Conservation (phyloP, 164 flowering plant genomes). For the Stephania cephalantha region DNA sequence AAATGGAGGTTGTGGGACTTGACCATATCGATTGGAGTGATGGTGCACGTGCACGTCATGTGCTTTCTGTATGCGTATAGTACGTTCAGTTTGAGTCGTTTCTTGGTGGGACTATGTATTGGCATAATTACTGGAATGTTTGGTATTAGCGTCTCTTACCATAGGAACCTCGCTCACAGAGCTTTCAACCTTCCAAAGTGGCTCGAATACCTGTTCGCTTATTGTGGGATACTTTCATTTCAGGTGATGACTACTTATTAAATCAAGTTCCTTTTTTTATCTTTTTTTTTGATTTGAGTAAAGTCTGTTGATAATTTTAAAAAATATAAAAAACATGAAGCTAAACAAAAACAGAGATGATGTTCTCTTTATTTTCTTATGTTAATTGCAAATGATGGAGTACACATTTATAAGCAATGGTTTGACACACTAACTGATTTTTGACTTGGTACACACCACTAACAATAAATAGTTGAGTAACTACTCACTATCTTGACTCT, state of each 20-base stretch:
- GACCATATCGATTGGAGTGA: conserved; percentile 20
- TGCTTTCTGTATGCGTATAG: conserved; percentile 50
- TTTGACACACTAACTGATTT: no score
- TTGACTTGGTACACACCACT: no score
- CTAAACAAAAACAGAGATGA: no score
- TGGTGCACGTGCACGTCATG: conserved; percentile 45
- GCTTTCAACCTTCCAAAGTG: conserved; percentile 79
- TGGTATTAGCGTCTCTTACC: conserved; percentile 72
- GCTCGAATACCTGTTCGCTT: conserved; percentile 82
- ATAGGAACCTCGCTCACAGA: conserved; percentile 70
- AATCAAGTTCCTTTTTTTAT: no score
- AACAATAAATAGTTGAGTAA: no score
- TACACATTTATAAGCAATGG: no score
- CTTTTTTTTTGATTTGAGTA: not conserved
- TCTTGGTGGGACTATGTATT: conserved; percentile 33
- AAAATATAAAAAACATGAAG: no score
- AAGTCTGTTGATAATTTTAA: no score
- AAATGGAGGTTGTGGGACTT: conserved; percentile 41
- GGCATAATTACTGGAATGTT: conserved; percentile 60
- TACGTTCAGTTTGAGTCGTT: conserved; percentile 53
- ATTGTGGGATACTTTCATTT: conserved; percentile 63
- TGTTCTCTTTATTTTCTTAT: no score
- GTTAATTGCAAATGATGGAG: no score
- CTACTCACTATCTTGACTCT: no score
- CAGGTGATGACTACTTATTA: conserved; percentile 36